These are phyloP conservation scores for Pseudogymnoascus sp. DNA, from an alignment of 2,329 filamentous ascomycete genomes.

Conservation along the genomic window DNA sequence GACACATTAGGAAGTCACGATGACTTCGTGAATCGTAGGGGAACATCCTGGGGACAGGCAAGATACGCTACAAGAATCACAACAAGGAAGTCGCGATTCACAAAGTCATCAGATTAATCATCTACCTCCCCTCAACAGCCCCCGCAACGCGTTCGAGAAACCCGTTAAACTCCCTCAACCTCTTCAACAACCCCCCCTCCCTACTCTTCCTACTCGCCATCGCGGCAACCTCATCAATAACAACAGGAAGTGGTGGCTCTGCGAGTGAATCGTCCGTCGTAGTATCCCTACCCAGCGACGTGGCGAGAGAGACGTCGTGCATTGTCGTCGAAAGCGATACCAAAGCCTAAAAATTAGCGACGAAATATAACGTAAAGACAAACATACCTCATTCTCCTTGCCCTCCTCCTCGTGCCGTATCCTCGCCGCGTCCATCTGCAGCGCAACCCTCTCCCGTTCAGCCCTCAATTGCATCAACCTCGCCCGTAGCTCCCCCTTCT, in stretches of 20 bases:
- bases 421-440: constrained; percentile 56
- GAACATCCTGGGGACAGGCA: no score
- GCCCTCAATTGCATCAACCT: constrained; percentile 51
- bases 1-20: no score
- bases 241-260: not conserved
- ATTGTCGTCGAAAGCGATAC: constrained; percentile 30
- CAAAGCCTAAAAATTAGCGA: not conserved
- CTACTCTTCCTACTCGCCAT: constrained; percentile 43
- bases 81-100: no score
- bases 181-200: constrained; percentile 44
- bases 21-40: no score
- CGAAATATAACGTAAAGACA: not conserved
- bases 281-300: constrained; percentile 22
- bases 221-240: constrained; percentile 38
- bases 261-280: not conserved
- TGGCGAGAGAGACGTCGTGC: constrained; percentile 53
- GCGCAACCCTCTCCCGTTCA: constrained; percentile 53
- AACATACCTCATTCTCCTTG: constrained; percentile 42
- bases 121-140: constrained; percentile 38
- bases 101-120: not conserved
- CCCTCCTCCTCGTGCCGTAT: constrained; percentile 49
- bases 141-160: constrained; percentile 53
- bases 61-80: no score
- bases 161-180: constrained; percentile 53
- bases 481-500: constrained; percentile 47